Evolutionary conservation across 2,329 filamentous ascomycete genomes (phyloP).

Genomic region (Aspergillus pseudoterreus): DNA sequence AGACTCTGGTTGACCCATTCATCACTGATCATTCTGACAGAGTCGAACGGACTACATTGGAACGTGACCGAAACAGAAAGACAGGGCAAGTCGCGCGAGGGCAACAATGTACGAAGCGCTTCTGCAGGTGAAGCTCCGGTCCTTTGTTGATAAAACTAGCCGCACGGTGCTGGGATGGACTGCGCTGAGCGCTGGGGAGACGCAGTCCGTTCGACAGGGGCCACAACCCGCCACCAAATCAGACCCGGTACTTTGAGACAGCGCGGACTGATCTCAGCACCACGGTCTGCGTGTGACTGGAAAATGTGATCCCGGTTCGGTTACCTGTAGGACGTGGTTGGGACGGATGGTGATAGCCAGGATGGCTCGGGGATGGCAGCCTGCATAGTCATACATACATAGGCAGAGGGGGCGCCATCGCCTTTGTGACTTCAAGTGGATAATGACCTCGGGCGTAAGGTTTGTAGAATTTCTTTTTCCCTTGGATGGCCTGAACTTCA

Average conservation of each 20-base stretch:
- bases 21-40: not conserved
- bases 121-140: constrained; percentile 4
- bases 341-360: not conserved
- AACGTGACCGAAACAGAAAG: not conserved
- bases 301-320: constrained; percentile 5
- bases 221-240: not conserved
- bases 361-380: not conserved
- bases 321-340: constrained; percentile 1
- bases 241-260: not conserved
- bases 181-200: not conserved
- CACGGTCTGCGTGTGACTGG: constrained; percentile 6
- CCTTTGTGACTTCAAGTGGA: not conserved
- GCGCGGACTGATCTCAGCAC: not conserved
- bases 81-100: not conserved
- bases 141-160: constrained; percentile 1
- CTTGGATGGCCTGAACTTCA: not conserved
- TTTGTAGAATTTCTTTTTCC: not conserved
- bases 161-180: not conserved
- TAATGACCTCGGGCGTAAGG: not conserved
- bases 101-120: not conserved
- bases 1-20: too few relatives aligned
- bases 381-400: not conserved
- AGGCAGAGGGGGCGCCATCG: too few relatives aligned
- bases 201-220: not conserved
- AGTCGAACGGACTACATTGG: constrained; percentile 5